Evolutionary conservation across 108 stramenopile species (phyloP).

Genomic region (Cyclotella baltica): DNA sequence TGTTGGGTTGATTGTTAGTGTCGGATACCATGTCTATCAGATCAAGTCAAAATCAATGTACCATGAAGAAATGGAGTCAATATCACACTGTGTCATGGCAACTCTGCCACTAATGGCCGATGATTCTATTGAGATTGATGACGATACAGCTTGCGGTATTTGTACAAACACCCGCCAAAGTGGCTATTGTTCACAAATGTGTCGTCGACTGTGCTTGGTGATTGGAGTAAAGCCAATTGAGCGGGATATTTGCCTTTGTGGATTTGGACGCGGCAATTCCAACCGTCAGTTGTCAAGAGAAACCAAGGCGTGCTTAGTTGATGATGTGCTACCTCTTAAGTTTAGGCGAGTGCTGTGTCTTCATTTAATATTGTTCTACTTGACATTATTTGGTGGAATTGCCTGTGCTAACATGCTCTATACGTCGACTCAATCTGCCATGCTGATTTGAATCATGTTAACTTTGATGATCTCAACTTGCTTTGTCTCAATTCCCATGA

Average conservation of each 20-base stretch:
- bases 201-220: conserved; percentile 29
- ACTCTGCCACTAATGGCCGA: conserved; percentile 24
- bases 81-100: conserved; percentile 38
- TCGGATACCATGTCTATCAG: conserved; percentile 40
- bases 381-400: not conserved
- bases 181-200: conserved; percentile 15
- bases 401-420: too few species aligned
- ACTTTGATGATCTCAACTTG: too few species aligned
- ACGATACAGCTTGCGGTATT: not conserved
- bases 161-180: not conserved
- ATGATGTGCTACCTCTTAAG: conserved; percentile 27
- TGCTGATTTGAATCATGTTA: too few species aligned
- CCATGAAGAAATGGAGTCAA: conserved; percentile 34
- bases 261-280: conserved; percentile 11
- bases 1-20: conserved; percentile 19
- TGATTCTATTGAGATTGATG: conserved; percentile 8
- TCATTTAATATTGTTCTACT: not conserved
- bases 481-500: not conserved
- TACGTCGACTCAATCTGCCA: too few species aligned
- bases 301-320: conserved; percentile 2
- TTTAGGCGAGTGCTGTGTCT: conserved; percentile 27
- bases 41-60: not conserved
- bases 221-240: conserved; percentile 17
- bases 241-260: conserved; percentile 25
- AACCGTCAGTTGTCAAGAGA: conserved; percentile 11